Conservation (phyloP, 2,329 filamentous ascomycete species). For the Teratosphaeriaceae sp. region DNA sequence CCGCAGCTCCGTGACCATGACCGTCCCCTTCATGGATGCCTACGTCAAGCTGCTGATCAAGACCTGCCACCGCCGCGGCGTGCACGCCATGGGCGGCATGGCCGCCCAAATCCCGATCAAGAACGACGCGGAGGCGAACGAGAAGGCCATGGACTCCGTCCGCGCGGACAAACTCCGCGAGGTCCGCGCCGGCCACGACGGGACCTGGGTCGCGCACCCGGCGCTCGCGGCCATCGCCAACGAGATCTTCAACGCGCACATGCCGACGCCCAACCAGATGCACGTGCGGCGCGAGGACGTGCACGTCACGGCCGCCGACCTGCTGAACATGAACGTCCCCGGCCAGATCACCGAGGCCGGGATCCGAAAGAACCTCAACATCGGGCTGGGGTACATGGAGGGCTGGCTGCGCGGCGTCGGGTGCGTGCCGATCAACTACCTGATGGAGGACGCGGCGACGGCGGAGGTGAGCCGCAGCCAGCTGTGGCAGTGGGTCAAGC, state of each 20-base stretch:
- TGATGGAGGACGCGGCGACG: constrained; percentile 98
- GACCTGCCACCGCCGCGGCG: constrained; percentile 91
- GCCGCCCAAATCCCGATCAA: constrained; percentile 98
- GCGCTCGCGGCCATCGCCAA: constrained; percentile 81
- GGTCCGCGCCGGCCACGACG: constrained; percentile 90
- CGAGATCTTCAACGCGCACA: constrained; percentile 95
- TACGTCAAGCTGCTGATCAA: constrained; percentile 97
- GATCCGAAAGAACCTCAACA: constrained; percentile 96
- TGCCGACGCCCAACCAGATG: constrained; percentile 97
- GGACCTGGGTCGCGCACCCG: constrained; percentile 95
- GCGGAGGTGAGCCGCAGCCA: constrained; percentile 92
- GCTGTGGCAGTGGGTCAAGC: constrained; percentile 91
- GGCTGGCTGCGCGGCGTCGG: constrained; percentile 93
- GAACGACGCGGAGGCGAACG: constrained; percentile 83
- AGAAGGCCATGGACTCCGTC: constrained; percentile 88
- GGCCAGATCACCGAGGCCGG: constrained; percentile 88
- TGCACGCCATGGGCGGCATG: constrained; percentile 99
- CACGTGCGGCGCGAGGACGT: constrained; percentile 88
- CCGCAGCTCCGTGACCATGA: constrained; percentile 90
- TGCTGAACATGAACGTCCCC: constrained; percentile 97
- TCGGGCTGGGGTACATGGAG: constrained; percentile 97
- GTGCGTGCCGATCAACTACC: constrained; percentile 94
- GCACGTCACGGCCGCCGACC: constrained; percentile 74
- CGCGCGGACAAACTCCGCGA: constrained; percentile 95
- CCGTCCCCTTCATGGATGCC: constrained; percentile 94